These are phyloP conservation scores for Sapria himalayana DNA, from an alignment of 345 rosid species.

Conservation along the genomic window DNA sequence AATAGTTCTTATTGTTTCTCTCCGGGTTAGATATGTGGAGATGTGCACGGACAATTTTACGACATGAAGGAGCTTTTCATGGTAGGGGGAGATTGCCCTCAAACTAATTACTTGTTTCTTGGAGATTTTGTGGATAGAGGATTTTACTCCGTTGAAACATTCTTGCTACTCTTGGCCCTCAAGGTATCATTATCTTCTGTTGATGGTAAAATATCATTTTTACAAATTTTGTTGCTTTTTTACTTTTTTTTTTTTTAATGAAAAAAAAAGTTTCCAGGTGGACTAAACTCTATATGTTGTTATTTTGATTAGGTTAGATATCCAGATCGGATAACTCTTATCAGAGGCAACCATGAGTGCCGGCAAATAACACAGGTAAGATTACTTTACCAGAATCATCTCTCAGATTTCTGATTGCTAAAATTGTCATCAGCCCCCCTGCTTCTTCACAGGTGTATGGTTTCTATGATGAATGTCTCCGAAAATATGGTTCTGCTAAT, in stretches of 20 bases:
- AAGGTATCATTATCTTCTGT: constrained; percentile 30
- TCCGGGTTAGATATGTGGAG: constrained; percentile 99
- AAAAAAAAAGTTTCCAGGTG: no score
- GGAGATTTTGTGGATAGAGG: constrained; percentile 99
- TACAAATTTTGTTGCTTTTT: neutral
- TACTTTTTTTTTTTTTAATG: neutral
- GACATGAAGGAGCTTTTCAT: constrained; percentile 96
- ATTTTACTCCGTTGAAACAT: constrained; percentile 88
- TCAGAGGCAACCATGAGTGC: constrained; percentile 93
- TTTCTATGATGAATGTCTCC: constrained; percentile 91
- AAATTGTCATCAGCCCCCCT: no score
- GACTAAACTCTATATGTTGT: no score
- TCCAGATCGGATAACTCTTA: constrained; percentile 89
- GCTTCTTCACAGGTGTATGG: constrained; percentile 63
- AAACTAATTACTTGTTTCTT: constrained; percentile 87
- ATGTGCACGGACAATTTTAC: constrained; percentile 93
- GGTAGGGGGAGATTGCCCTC: constrained; percentile 93
- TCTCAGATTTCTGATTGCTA: constrained; percentile 5
- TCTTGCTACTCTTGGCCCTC: constrained; percentile 75
- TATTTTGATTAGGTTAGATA: constrained; percentile 68
- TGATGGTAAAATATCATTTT: neutral
- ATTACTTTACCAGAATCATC: constrained; percentile 5
- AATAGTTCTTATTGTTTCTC: no score
- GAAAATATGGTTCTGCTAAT: constrained; percentile 86
- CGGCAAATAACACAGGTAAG: constrained; percentile 93